Conservation (phyloP, 306 rosid species). For the Oemleria cerasiformis region DNA sequence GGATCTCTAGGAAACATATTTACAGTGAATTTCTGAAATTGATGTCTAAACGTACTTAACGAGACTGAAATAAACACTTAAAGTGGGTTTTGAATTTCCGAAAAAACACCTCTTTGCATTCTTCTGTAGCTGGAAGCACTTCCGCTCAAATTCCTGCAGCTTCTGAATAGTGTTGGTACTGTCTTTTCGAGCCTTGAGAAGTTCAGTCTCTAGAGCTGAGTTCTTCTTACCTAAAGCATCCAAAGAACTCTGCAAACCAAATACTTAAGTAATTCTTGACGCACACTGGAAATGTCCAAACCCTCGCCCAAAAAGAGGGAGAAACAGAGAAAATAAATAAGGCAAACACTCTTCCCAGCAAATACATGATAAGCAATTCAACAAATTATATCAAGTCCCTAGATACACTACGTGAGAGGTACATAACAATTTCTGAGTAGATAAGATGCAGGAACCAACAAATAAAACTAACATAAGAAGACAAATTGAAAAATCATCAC, state of each 20-base stretch:
- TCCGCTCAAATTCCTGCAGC: conserved; percentile 61
- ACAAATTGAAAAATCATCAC: background rate
- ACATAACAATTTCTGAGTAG: background rate
- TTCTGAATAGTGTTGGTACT: conserved; percentile 47
- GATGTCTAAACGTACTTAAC: background rate
- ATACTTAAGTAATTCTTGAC: conserved; percentile 14
- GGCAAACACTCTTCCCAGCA: background rate
- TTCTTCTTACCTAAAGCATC: conserved; percentile 69
- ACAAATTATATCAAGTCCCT: background rate
- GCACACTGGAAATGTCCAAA: background rate
- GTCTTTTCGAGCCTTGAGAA: conserved; percentile 52
- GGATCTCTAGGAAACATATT: background rate
- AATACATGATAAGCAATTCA: background rate
- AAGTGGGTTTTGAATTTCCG: background rate
- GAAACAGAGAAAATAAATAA: background rate
- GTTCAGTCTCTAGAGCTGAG: conserved; percentile 50
- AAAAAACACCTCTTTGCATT: conserved; percentile 58
- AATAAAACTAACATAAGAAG: background rate
- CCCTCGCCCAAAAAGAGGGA: background rate
- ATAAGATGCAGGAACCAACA: background rate
- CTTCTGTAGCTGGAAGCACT: conserved; percentile 66
- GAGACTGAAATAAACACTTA: background rate
- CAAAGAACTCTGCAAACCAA: conserved; percentile 54
- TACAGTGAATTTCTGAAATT: background rate
- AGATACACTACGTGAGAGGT: background rate